These are phyloP conservation scores for Phyllosticta paracitricarpa DNA, from an alignment of 2,329 filamentous ascomycete genomes.

Conservation along the genomic window DNA sequence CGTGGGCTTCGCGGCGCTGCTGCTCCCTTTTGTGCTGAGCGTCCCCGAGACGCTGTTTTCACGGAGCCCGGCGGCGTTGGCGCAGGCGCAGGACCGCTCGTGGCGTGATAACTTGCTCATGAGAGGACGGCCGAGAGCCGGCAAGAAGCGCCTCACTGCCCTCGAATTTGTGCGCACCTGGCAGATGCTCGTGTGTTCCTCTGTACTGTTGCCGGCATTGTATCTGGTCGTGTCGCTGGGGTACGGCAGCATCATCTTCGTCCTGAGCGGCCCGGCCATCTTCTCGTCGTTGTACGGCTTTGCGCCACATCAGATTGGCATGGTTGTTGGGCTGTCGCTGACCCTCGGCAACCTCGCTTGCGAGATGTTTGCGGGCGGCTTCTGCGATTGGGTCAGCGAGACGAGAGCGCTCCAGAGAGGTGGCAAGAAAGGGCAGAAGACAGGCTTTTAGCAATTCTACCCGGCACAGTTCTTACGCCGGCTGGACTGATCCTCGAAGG, in stretches of 20 bases:
- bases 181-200: background rate
- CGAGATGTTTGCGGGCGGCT: constrained; percentile 10
- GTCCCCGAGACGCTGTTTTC: constrained; percentile 11
- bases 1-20: background rate
- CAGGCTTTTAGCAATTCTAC: background rate
- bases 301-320: constrained; percentile 10
- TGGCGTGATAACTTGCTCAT: background rate
- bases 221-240: constrained; percentile 10
- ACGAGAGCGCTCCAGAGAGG: constrained; percentile 2
- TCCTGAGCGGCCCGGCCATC: constrained; percentile 4
- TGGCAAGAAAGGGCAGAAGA: constrained; percentile 2
- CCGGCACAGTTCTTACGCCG: background rate
- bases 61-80: constrained; percentile 1
- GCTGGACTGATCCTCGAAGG: constrained; percentile 2
- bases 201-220: constrained; percentile 5
- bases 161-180: background rate
- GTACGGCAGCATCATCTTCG: constrained; percentile 12
- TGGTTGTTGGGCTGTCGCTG: constrained; percentile 9
- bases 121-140: background rate
- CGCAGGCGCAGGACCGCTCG: background rate
- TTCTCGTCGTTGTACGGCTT: constrained; percentile 9
- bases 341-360: constrained; percentile 11
- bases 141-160: background rate
- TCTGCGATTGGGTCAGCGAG: constrained; percentile 10
- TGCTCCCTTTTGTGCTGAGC: background rate